These are phyloP conservation scores for Huntiella moniliformis DNA, from an alignment of 2,329 filamentous ascomycete species.

Conservation along the genomic window DNA sequence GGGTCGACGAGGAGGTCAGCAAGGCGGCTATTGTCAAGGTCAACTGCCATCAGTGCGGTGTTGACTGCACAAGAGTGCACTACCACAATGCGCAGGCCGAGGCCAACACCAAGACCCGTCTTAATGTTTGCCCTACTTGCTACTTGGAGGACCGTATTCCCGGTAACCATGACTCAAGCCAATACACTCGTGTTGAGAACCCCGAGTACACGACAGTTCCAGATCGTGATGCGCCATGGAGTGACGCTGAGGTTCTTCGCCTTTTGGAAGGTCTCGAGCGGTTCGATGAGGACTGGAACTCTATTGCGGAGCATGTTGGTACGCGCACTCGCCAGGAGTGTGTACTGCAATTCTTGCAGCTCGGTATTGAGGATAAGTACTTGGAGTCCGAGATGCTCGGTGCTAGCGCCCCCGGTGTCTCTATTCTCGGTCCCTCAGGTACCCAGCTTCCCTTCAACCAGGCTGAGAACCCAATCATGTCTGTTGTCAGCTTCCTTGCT, in stretches of 20 bases:
- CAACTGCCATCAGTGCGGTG: slow-evolving; percentile 79
- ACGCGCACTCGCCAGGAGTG: slow-evolving; percentile 89
- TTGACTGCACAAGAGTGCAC: slow-evolving; percentile 59
- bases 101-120: slow-evolving; percentile 48
- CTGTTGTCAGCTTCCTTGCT: slow-evolving; percentile 84
- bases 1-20: slow-evolving; percentile 41
- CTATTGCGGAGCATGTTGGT: slow-evolving; percentile 79
- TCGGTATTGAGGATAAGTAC: slow-evolving; percentile 96
- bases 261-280: slow-evolving; percentile 80
- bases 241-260: slow-evolving; percentile 72
- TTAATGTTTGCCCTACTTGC: slow-evolving; percentile 82
- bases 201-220: slow-evolving; percentile 59
- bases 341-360: slow-evolving; percentile 84
- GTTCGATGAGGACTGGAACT: slow-evolving; percentile 90
- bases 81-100: slow-evolving; percentile 39
- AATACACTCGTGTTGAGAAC: slow-evolving; percentile 82
- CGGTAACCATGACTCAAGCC: slow-evolving; percentile 53
- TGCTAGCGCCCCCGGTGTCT: slow-evolving; percentile 36
- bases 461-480: slow-evolving; percentile 90
- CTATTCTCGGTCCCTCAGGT: slow-evolving; percentile 48
- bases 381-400: slow-evolving; percentile 51
- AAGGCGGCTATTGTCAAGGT: slow-evolving; percentile 50
- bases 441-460: slow-evolving; percentile 80
- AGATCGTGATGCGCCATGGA: slow-evolving; percentile 78
- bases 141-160: slow-evolving; percentile 73